These are phyloP conservation scores for Stromatinia cepivora DNA, from an alignment of 2,329 filamentous ascomycete genomes.

Conservation along the genomic window DNA sequence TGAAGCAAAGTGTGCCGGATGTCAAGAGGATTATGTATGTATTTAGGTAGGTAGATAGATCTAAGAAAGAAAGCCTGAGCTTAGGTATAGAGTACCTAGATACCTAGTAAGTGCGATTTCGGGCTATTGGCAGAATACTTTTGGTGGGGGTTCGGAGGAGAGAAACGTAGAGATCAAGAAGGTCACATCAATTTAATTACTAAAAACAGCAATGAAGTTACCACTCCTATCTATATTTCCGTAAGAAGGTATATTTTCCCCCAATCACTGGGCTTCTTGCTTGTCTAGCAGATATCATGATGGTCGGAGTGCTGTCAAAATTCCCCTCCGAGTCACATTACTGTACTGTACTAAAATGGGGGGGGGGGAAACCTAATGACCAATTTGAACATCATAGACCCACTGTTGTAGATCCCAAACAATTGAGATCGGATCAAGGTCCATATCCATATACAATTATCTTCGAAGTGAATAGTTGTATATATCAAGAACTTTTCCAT, in stretches of 20 bases:
- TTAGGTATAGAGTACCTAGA: not conserved
- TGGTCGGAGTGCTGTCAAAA: conserved; percentile 14
- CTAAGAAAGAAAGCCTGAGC: not conserved
- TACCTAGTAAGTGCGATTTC: not conserved
- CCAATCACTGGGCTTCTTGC: not conserved
- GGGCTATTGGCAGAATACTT: not conserved
- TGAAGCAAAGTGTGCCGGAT: not conserved
- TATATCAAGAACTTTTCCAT: conserved; percentile 6
- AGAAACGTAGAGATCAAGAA: not conserved
- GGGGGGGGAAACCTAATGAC: not conserved
- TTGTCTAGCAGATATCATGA: conserved; percentile 7
- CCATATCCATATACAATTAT: not conserved
- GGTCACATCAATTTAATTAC: conserved; percentile 4
- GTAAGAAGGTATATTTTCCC: conserved; percentile 11
- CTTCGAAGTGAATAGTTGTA: not conserved
- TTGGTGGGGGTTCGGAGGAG: conserved; percentile 9
- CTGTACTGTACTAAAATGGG: not conserved
- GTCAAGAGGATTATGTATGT: not conserved
- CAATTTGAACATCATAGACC: conserved; percentile 3
- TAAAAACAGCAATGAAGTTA: conserved; percentile 8
- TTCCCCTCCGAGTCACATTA: not conserved
- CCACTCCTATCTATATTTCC: not conserved
- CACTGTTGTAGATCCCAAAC: not conserved
- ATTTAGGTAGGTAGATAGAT: not conserved
- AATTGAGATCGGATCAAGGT: not conserved